These are phyloP conservation scores for Colletotrichum shisoi DNA, from an alignment of 2,329 filamentous ascomycete species.

Conservation along the genomic window DNA sequence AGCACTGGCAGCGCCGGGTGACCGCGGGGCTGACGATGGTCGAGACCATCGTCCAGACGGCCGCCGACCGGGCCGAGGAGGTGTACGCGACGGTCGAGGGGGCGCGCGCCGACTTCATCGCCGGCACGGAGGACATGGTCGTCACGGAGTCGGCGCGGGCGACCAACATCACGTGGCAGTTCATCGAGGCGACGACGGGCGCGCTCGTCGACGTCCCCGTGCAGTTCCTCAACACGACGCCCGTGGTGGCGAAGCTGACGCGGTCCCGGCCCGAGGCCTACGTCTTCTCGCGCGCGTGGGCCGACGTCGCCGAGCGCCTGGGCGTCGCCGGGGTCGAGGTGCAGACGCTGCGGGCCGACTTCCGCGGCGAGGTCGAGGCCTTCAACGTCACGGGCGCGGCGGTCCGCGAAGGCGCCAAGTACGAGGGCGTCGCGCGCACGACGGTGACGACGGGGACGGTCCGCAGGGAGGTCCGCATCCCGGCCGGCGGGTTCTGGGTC, in stretches of 20 bases:
- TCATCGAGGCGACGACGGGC: constrained; percentile 45
- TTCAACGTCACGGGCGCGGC: constrained; percentile 42
- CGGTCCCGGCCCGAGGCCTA: constrained; percentile 46
- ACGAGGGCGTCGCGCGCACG: constrained; percentile 44
- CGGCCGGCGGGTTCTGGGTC: constrained; percentile 46
- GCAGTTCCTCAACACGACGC: constrained; percentile 46
- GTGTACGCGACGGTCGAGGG: constrained; percentile 44
- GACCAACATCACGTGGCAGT: constrained; percentile 41
- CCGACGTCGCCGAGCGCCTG: constrained; percentile 44
- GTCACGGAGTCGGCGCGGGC: constrained; percentile 43
- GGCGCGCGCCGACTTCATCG: constrained; percentile 44
- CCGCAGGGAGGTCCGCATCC: constrained; percentile 41
- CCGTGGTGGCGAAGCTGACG: constrained; percentile 43
- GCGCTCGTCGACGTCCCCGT: constrained; percentile 44
- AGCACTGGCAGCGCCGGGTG: constrained; percentile 46
- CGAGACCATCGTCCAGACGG: constrained; percentile 44
- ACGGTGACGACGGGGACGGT: constrained; percentile 41
- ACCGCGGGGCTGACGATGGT: constrained; percentile 45
- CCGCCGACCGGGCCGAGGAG: constrained; percentile 44
- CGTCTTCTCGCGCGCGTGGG: constrained; percentile 46
- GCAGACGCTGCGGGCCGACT: constrained; percentile 40
- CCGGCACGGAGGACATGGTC: constrained; percentile 44
- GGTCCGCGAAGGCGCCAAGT: constrained; percentile 41
- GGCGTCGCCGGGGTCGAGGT: constrained; percentile 43
- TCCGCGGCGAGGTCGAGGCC: constrained; percentile 44